Percentiles rank a stretch among this genome's conserved stretches.
Conservation (phyloP, 176 grass and related monocot genomes). For the Cocos nucifera region DNA sequence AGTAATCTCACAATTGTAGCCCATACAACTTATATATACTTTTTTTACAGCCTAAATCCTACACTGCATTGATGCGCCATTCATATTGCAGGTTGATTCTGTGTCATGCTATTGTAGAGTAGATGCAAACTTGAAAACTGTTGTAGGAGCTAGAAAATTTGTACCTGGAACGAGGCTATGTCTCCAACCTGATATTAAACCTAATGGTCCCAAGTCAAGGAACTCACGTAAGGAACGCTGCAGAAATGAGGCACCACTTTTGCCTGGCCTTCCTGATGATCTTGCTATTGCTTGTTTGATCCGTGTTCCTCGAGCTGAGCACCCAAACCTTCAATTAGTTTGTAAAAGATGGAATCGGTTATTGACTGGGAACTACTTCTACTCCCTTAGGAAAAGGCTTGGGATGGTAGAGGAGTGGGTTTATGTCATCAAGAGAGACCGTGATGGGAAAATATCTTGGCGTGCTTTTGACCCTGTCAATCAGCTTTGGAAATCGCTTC, state of each 20-base stretch:
- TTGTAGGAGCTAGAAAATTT: too few relatives aligned
- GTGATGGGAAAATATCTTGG: constrained; percentile 81
- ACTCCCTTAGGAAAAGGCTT: constrained; percentile 64
- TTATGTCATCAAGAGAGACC: constrained; percentile 71
- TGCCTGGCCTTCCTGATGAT: constrained; percentile 90
- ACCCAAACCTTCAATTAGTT: constrained; percentile 59
- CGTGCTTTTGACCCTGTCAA: constrained; percentile 79
- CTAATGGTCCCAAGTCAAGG: constrained; percentile 38
- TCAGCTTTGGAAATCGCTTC: constrained; percentile 68
- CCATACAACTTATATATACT: too few relatives aligned
- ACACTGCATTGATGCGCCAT: too few relatives aligned
- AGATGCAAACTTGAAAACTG: too few relatives aligned
- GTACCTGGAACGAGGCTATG: too few relatives aligned
- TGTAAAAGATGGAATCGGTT: constrained; percentile 72
- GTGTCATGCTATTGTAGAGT: too few relatives aligned
- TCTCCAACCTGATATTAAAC: constrained; percentile 40
- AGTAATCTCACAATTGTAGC: too few relatives aligned
- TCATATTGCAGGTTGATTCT: too few relatives aligned
- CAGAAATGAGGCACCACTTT: constrained; percentile 45
- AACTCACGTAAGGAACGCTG: constrained; percentile 55
- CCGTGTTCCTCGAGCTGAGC: constrained; percentile 51
- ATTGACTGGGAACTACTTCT: constrained; percentile 77
- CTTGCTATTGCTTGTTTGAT: constrained; percentile 82
- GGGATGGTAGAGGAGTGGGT: constrained; percentile 89
- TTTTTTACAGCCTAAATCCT: too few relatives aligned